Percentiles rank a stretch among this genome's conserved stretches.
Conservation (phyloP, 2,329 filamentous ascomycete genomes). For the Domatiomyces globalis region DNA sequence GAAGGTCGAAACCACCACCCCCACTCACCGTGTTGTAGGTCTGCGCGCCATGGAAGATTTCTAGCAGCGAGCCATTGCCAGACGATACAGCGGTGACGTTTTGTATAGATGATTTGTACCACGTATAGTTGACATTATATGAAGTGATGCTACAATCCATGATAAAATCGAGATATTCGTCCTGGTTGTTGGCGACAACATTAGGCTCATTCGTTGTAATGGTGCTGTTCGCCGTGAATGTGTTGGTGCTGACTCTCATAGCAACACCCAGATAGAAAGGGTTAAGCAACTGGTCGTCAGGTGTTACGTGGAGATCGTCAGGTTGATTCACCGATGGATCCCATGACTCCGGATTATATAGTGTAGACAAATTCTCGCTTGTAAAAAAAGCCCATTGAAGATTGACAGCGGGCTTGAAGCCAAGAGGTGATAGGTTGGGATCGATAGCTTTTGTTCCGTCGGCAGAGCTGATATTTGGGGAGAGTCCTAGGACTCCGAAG, state of each 20-base stretch:
- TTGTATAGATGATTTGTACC: conserved; percentile 10
- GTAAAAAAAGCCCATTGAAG: conserved; percentile 15
- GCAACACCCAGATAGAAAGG: conserved; percentile 13
- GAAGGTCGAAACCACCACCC: conserved; percentile 9
- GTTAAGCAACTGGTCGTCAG: conserved; percentile 13
- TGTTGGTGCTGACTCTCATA: conserved; percentile 4
- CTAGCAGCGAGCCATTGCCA: conserved; percentile 13
- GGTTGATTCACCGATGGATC: conserved; percentile 4
- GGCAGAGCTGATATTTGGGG: conserved; percentile 3
- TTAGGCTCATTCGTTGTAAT: neutral
- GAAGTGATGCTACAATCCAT: conserved; percentile 12
- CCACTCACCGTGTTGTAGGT: conserved; percentile 6
- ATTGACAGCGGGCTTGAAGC: conserved; percentile 9
- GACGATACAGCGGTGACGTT: conserved; percentile 7
- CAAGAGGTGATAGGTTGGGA: conserved; percentile 10
- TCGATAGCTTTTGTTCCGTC: conserved; percentile 4
- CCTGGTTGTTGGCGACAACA: conserved; percentile 5
- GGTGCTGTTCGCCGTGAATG: conserved; percentile 8
- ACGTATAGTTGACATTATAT: conserved; percentile 14
- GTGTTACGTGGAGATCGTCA: neutral
- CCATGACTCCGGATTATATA: conserved; percentile 10
- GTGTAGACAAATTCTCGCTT: conserved; percentile 7
- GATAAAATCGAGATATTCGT: conserved; percentile 10
- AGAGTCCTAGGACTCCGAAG: conserved; percentile 13
- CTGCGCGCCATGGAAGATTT: conserved; percentile 13